Evolutionary conservation across 768 basidiomycete genomes (phyloP).

Genomic region (Asterophora lycoperdoides): DNA sequence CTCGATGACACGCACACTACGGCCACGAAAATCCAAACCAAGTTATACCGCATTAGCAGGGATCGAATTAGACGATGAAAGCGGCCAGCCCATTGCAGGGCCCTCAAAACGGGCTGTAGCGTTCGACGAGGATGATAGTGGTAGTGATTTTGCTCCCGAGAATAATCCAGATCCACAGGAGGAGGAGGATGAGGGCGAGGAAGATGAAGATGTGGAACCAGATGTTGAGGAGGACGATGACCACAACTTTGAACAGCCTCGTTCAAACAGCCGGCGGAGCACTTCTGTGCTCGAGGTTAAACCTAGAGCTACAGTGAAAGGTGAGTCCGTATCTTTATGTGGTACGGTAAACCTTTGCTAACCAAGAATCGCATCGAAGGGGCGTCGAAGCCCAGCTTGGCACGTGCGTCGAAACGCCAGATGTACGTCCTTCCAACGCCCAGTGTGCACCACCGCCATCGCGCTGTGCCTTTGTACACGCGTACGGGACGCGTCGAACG

Average conservation of each 20-base stretch:
- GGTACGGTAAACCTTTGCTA: conserved; percentile 6
- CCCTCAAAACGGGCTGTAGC: conserved; percentile 37
- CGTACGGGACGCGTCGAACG: conserved; percentile 54
- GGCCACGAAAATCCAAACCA: conserved; percentile 48
- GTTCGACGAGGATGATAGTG: conserved; percentile 35
- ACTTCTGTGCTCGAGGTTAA: conserved; percentile 18
- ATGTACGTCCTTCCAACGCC: conserved; percentile 60
- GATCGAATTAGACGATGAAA: conserved; percentile 31
- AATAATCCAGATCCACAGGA: conserved; percentile 24
- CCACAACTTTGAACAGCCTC: conserved; percentile 9
- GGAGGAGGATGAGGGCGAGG: conserved; percentile 27
- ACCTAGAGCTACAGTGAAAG: conserved; percentile 27
- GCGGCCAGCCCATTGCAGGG: conserved; percentile 27
- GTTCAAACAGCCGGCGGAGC: conserved; percentile 17
- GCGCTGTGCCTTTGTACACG: conserved; percentile 57
- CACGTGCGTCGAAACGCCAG: conserved; percentile 41
- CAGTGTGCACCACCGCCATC: conserved; percentile 68
- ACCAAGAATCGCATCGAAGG: conserved; percentile 7
- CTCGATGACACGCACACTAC: conserved; percentile 51
- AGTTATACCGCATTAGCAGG: conserved; percentile 43
- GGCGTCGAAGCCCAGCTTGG: conserved; percentile 24
- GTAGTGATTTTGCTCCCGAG: conserved; percentile 56
- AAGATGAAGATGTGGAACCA: conserved; percentile 24
- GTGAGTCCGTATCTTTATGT: conserved; percentile 15
- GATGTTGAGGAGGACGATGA: conserved; percentile 23